Conservation (phyloP, 2,329 filamentous ascomycete species). For the Pseudocercospora fijiensis region DNA sequence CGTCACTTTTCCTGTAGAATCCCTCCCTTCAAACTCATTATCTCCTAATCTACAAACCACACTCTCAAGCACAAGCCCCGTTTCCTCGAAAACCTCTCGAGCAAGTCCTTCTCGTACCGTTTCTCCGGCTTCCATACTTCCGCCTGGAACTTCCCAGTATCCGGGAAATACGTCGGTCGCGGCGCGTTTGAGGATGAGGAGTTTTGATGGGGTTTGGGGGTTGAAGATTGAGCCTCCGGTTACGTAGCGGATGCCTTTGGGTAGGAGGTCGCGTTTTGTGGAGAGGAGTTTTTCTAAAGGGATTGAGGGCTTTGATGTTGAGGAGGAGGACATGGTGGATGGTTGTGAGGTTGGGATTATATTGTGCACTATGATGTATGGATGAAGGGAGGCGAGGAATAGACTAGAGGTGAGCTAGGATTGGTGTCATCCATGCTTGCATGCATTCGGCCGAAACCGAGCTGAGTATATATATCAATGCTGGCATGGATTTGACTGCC, state of each 20-base stretch:
- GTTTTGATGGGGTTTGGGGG: slow-evolving; percentile 4
- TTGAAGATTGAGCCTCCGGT: slow-evolving; percentile 12
- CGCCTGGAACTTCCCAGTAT: slow-evolving; percentile 20
- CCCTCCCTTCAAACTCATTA: not conserved
- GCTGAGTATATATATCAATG: slow-evolving; percentile 3
- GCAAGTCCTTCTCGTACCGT: slow-evolving; percentile 11
- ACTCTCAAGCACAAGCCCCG: slow-evolving; percentile 6
- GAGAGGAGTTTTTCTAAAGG: not conserved
- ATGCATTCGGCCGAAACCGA: not conserved
- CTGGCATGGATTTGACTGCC: not conserved
- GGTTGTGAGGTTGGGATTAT: not conserved
- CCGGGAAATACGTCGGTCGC: slow-evolving; percentile 13
- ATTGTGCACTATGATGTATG: not conserved
- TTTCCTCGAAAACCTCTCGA: slow-evolving; percentile 18
- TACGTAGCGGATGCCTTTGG: slow-evolving; percentile 12
- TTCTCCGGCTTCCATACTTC: slow-evolving; percentile 15
- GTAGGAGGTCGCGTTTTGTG: slow-evolving; percentile 12
- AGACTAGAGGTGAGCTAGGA: not conserved
- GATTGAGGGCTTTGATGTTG: not conserved
- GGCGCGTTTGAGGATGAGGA: slow-evolving; percentile 16
- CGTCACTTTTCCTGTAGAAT: not conserved
- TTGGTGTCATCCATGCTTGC: not conserved
- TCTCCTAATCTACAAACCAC: slow-evolving; percentile 8
- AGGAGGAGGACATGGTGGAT: not conserved
- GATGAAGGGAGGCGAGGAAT: not conserved